Conservation (phyloP, 2,329 filamentous ascomycete genomes). For the Mycosphaerella sp. region DNA sequence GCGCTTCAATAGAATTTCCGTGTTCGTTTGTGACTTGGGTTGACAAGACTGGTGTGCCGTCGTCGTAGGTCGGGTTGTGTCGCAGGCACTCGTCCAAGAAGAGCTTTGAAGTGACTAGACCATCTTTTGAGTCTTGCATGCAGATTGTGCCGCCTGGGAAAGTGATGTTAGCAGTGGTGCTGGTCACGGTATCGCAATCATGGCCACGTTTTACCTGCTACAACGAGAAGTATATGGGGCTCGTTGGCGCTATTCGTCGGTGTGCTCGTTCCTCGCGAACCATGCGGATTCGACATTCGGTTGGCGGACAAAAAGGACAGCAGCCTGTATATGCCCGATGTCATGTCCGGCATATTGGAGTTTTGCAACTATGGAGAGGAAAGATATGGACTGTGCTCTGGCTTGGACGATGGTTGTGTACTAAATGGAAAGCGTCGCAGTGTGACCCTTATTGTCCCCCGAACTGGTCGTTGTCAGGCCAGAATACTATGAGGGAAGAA, state of each 20-base stretch:
- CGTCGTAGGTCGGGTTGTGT: constrained; percentile 78
- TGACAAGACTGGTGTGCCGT: constrained; percentile 50
- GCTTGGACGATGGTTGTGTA: neutral
- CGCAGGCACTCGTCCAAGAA: constrained; percentile 80
- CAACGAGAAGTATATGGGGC: constrained; percentile 67
- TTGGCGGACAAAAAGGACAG: constrained; percentile 24
- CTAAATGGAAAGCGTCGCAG: neutral
- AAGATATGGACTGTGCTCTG: neutral
- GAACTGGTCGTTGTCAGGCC: neutral
- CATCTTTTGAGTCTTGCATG: constrained; percentile 76
- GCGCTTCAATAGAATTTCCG: constrained; percentile 38
- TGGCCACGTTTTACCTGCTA: constrained; percentile 48
- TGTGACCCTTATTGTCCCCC: neutral
- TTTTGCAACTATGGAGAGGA: constrained; percentile 1
- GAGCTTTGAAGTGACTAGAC: constrained; percentile 64
- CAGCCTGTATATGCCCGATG: constrained; percentile 23
- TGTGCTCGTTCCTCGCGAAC: constrained; percentile 1
- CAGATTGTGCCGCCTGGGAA: constrained; percentile 68
- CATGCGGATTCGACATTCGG: constrained; percentile 12
- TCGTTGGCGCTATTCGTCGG: constrained; percentile 14
- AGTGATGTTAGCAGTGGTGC: no score
- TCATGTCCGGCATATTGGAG: constrained; percentile 11
- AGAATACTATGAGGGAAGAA: neutral
- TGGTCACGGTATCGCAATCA: no score
- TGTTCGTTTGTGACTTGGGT: constrained; percentile 25